phyloP scores from a whole-genome alignment of 768 basidiomycete genomes.

The Russula sp. region DNA sequence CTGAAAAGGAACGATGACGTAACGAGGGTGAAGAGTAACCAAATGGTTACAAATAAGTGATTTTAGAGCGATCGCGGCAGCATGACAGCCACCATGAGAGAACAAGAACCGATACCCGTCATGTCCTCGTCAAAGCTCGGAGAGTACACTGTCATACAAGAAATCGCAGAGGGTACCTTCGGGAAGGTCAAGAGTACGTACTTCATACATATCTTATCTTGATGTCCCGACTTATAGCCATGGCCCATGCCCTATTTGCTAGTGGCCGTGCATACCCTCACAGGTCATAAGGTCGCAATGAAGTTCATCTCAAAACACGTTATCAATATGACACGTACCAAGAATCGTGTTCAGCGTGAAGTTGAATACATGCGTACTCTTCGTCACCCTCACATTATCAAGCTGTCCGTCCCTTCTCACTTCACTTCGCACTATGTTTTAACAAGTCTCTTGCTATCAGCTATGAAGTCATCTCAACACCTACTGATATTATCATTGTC shows the following conservation, averaged over 20 bases:
- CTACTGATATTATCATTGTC: constrained; percentile 96
- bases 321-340: constrained; percentile 87
- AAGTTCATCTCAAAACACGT: constrained; percentile 95
- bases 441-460: constrained; percentile 31
- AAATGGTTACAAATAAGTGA: constrained; percentile 17
- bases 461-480: constrained; percentile 87
- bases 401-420: constrained; percentile 57
- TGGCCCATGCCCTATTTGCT: constrained; percentile 17
- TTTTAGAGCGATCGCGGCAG: neutral
- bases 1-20: constrained; percentile 11
- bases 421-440: constrained; percentile 16
- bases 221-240: neutral
- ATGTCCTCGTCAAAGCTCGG: constrained; percentile 73
- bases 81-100: constrained; percentile 23
- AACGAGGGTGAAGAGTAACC: neutral
- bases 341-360: constrained; percentile 86
- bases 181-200: constrained; percentile 97
- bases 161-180: constrained; percentile 95
- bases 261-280: constrained; percentile 94
- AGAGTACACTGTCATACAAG: constrained; percentile 81
- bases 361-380: constrained; percentile 96
- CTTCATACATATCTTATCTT: neutral
- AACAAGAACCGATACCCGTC: constrained; percentile 27
- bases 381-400: constrained; percentile 95
- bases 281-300: constrained; percentile 95